phyloP scores from a whole-genome alignment of 106 monocot species.

The Dendrobium huoshanense region DNA sequence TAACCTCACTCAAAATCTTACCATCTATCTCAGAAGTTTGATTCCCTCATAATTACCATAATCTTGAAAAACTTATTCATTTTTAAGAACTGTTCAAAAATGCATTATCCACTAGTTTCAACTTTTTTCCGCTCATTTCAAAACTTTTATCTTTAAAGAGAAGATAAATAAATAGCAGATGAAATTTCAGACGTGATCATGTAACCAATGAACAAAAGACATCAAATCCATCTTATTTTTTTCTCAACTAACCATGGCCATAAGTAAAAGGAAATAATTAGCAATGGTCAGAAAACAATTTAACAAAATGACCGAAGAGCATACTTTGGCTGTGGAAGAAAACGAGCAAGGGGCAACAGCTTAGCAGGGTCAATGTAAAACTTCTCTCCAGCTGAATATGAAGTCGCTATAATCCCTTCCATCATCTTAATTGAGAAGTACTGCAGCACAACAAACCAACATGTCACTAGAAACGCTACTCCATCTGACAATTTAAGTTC shows the following conservation, averaged over 20 bases:
- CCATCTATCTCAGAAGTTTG: neutral
- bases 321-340: conserved; percentile 90
- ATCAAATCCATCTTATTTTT: neutral
- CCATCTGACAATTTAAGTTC: neutral
- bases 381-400: conserved; percentile 67
- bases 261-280: neutral
- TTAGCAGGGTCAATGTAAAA: conserved; percentile 90
- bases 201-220: neutral
- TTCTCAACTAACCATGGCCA: neutral
- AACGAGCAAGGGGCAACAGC: conserved; percentile 68
- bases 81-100: neutral
- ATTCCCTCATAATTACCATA: neutral
- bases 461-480: neutral
- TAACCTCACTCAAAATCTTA: neutral
- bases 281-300: neutral
- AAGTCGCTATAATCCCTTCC: conserved; percentile 79
- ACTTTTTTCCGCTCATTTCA: neutral
- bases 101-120: no score
- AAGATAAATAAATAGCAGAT: neutral
- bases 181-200: neutral
- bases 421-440: conserved; percentile 87
- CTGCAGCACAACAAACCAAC: conserved; percentile 27
- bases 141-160: neutral
- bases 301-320: conserved; percentile 3
- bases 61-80: neutral